A percentile compares a stretch with the other conserved stretches of the same genome.
Conservation (phyloP, 2,329 filamentous ascomycete species). For the Aureobasidium sp. region DNA sequence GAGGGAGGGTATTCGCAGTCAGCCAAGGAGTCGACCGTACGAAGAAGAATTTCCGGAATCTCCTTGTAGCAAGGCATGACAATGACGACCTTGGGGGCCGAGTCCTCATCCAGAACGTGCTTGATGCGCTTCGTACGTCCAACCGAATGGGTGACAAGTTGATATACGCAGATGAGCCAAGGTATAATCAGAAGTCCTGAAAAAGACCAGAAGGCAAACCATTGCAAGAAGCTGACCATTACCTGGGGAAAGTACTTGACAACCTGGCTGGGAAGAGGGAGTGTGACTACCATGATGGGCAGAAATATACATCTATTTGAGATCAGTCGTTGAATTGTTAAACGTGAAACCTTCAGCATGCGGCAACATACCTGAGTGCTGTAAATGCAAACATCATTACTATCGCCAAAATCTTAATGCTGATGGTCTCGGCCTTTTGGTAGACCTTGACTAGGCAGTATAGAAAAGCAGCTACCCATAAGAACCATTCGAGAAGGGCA, state of each 20-base stretch:
- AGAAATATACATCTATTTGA: conserved; percentile 67
- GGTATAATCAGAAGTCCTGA: conserved; percentile 77
- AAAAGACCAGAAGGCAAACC: conserved; percentile 95
- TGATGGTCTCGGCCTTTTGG: conserved; percentile 82
- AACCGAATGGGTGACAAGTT: conserved; percentile 79
- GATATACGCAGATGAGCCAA: conserved; percentile 89
- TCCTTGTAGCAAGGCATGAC: conserved; percentile 98
- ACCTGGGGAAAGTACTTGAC: conserved; percentile 62
- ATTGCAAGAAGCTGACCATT: conserved; percentile 71
- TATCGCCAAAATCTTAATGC: conserved; percentile 69
- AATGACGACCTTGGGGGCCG: conserved; percentile 87
- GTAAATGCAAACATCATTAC: conserved; percentile 68
- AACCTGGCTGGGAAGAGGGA: conserved; percentile 70
- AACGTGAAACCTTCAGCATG: too few species aligned
- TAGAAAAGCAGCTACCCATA: conserved; percentile 89
- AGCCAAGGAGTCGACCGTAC: conserved; percentile 84
- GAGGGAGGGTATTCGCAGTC: conserved; percentile 88
- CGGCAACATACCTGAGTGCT: conserved; percentile 58
- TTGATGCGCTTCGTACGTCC: conserved; percentile 78
- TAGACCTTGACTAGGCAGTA: conserved; percentile 89
- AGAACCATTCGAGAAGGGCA: conserved; percentile 84
- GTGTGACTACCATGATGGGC: conserved; percentile 87
- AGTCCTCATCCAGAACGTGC: conserved; percentile 72
- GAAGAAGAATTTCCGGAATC: conserved; percentile 72
- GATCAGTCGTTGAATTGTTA: too few species aligned